phyloP scores from a whole-genome alignment of 73 alveolate species.

The Paramecium bursaria region DNA sequence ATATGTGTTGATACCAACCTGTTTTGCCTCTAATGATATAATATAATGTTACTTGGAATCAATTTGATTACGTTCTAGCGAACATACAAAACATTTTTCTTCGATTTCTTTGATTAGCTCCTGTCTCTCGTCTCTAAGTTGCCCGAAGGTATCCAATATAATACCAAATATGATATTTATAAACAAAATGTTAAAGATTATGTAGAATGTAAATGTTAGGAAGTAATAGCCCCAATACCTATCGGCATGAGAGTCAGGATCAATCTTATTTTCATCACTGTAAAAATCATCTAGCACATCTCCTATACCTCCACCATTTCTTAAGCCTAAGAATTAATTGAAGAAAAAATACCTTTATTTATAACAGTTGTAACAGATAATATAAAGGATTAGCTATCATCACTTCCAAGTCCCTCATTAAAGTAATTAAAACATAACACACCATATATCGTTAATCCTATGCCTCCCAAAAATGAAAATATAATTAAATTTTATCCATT shows the following conservation, averaged over 20 bases:
- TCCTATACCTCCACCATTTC: constrained; percentile 71
- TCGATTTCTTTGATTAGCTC: constrained; percentile 55
- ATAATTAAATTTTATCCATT: constrained; percentile 60
- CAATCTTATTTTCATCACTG: neutral
- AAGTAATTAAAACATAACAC: constrained; percentile 47
- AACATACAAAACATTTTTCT: constrained; percentile 64
- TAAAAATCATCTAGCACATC: neutral
- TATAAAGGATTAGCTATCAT: constrained; percentile 31
- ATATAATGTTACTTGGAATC: constrained; percentile 1
- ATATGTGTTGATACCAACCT: constrained; percentile 73
- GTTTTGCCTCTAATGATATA: constrained; percentile 11
- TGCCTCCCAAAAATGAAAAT: constrained; percentile 52
- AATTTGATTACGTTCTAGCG: constrained; percentile 1
- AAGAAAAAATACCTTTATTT: too few relatives aligned
- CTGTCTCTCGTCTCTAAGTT: constrained; percentile 66
- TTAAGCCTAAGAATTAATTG: constrained; percentile 62
- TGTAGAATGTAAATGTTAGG: constrained; percentile 64
- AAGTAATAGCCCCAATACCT: constrained; percentile 64
- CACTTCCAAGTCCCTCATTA: constrained; percentile 15
- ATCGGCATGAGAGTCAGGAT: neutral
- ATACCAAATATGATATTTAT: constrained; percentile 69
- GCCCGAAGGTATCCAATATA: constrained; percentile 69
- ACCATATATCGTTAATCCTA: constrained; percentile 55
- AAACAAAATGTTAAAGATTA: constrained; percentile 59
- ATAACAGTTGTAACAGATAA: constrained; percentile 63